Base-by-base conservation (phyloP, 192 early-diverging fungal species). In the Podochytrium sp. region DNA sequence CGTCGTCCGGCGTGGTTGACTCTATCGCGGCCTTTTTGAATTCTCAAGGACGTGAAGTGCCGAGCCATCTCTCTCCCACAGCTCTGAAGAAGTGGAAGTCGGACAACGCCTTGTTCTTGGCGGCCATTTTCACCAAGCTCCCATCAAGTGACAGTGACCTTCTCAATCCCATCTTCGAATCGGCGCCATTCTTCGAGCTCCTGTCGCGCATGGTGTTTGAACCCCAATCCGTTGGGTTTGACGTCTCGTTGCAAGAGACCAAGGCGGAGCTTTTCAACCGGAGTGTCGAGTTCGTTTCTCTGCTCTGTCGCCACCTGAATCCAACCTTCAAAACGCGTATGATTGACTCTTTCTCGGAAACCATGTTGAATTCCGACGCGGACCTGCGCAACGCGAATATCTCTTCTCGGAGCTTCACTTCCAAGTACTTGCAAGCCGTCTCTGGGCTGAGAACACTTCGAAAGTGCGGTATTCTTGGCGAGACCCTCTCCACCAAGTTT, bases 121-220 rank as follows among this genome's bases (percentile, higher is more conserved):
- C 68, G 23, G 74, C n/a, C n/a, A n/a, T n/a, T n/a, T n/a, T n/a
- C n/a, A n/a, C n/a, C n/a, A 29, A 55, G 40, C 32, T 2, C 61
- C 23, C n/a, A 5, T 38, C 43, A 16, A 23, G 6, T 5, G 69
- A 59, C 23, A 34, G 29, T 53, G 18, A 1, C 1, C 10, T 42
- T 30, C 40, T 57, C 38, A 32, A 41, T 57, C 43, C 20, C 12
- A 43, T 59, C 12, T 88, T 43, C 60, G 78, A 67, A 79, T 71
- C 34, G 12, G 41, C 77, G 0, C 32, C 53, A 7, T 85, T 89
- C 56, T 87, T 76, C 25, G 35, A 47, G 2, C 53, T 85, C 10
- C 70, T 87, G n/a, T 86, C 80, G 0, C 32, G 47, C 20, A 84
- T 77, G 30, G 64, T 90, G 1, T 85, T 90, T 56, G 71, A 74